Percentiles rank a stretch among this genome's conserved stretches.
phyloP scores from a whole-genome alignment of 2,329 filamentous ascomycete species.

The Colletotrichum noveboracense region DNA sequence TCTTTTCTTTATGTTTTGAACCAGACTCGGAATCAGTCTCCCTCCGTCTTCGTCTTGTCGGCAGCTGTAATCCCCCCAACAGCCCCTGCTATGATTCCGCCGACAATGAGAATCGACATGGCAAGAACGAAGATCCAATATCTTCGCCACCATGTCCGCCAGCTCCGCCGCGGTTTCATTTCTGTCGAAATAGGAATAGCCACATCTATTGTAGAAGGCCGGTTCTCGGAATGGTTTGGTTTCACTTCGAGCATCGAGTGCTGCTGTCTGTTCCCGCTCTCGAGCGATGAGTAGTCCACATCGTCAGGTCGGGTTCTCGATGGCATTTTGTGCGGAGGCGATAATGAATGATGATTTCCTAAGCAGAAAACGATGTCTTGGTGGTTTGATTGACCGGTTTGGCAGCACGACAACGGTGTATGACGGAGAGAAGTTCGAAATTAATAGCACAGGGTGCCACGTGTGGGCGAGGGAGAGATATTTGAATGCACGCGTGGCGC shows the following conservation, averaged over 20 bases:
- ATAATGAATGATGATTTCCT: not conserved
- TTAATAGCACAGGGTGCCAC: not conserved
- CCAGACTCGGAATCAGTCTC: not conserved
- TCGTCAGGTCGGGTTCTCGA: not conserved
- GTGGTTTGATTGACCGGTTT: not conserved
- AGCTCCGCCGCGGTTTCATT: not conserved
- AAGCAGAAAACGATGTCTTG: not conserved
- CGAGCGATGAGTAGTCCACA: not conserved
- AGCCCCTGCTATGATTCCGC: constrained; percentile 12
- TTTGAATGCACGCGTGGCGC: not conserved
- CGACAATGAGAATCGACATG: constrained; percentile 5
- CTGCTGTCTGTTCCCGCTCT: not conserved
- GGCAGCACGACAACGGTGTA: not conserved
- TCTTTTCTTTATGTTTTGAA: not conserved
- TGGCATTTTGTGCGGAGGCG: not conserved
- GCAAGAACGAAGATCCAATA: constrained; percentile 16
- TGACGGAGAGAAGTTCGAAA: not conserved
- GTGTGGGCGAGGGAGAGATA: not conserved
- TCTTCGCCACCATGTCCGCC: not conserved
- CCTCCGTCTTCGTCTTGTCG: not conserved
- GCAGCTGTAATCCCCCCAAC: constrained; percentile 4
- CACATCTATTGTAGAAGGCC: constrained; percentile 1
- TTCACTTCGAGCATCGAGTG: not conserved
- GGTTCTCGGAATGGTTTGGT: not conserved
- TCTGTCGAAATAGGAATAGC: constrained; percentile 4